Conservation (phyloP, 768 basidiomycete genomes). For the Leccinum olivaceopallidum region DNA sequence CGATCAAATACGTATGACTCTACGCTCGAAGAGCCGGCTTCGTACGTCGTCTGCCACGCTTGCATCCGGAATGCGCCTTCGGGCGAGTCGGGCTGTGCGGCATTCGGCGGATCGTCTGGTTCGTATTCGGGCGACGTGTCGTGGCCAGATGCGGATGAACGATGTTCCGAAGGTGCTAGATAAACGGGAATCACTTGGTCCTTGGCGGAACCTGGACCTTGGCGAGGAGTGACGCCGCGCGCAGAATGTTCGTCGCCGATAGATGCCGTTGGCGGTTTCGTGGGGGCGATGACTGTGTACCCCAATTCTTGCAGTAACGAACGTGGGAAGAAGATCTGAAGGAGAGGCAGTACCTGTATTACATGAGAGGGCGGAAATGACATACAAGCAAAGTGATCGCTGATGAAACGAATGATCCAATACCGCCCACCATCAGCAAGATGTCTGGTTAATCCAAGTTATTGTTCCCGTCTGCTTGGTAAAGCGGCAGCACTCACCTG, state of each 20-base stretch:
- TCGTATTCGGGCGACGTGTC: slow-evolving; percentile 44
- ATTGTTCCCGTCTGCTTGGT: neutral
- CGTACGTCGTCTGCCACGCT: slow-evolving; percentile 19
- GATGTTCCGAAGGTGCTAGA: slow-evolving; percentile 17
- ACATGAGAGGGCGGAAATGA: slow-evolving; percentile 4
- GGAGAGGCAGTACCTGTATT: neutral
- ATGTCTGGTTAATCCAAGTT: slow-evolving; percentile 47
- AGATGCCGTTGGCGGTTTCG: slow-evolving; percentile 30
- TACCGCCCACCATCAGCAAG: slow-evolving; percentile 65
- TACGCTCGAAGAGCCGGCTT: slow-evolving; percentile 11
- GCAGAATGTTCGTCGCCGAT: slow-evolving; percentile 12
- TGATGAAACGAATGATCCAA: slow-evolving; percentile 79
- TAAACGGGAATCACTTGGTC: slow-evolving; percentile 25
- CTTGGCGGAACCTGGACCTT: slow-evolving; percentile 24
- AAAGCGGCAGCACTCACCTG: slow-evolving; percentile 42
- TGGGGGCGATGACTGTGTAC: slow-evolving; percentile 43
- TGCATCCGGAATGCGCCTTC: slow-evolving; percentile 30
- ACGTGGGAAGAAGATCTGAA: slow-evolving; percentile 77
- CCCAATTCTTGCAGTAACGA: slow-evolving; percentile 66
- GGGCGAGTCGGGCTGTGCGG: slow-evolving; percentile 14
- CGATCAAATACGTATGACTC: slow-evolving; percentile 31
- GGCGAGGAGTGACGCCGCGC: slow-evolving; percentile 1
- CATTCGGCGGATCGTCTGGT: slow-evolving; percentile 29
- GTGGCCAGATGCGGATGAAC: slow-evolving; percentile 26
- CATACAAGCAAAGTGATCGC: slow-evolving; percentile 77